These are phyloP conservation scores for Cryphonectria radicalis DNA, from an alignment of 2,329 filamentous ascomycete species.

Conservation along the genomic window DNA sequence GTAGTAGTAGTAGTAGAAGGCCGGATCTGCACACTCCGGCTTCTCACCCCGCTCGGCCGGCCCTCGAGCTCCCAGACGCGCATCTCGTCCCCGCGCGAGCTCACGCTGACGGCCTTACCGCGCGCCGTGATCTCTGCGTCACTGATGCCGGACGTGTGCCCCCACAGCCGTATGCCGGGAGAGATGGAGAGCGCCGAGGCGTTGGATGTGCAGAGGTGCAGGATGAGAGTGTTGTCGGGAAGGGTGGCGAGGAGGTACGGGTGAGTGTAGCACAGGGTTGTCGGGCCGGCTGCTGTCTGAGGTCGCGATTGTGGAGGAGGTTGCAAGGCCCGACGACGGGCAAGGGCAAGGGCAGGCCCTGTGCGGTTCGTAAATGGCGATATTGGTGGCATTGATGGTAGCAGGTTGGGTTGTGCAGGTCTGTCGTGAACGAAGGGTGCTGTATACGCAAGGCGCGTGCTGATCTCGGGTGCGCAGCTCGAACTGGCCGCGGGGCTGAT, in stretches of 20 bases:
- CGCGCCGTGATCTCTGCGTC: slow-evolving; percentile 82
- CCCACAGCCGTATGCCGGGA: slow-evolving; percentile 78
- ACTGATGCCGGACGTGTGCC: slow-evolving; percentile 87
- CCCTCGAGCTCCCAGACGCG: slow-evolving; percentile 91
- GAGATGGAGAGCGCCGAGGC: slow-evolving; percentile 69
- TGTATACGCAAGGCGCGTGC: slow-evolving; percentile 47
- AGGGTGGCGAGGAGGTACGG: slow-evolving; percentile 85
- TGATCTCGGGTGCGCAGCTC: slow-evolving; percentile 39
- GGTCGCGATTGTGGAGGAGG: neutral
- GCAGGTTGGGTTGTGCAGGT: neutral
- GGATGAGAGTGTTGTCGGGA: slow-evolving; percentile 83
- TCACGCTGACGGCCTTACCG: slow-evolving; percentile 90
- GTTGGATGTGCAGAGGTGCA: slow-evolving; percentile 80
- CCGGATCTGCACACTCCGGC: slow-evolving; percentile 56
- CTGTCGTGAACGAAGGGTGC: slow-evolving; percentile 36
- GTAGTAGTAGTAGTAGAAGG: no score
- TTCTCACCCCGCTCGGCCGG: slow-evolving; percentile 48
- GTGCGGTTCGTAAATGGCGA: neutral
- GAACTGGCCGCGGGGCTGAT: slow-evolving; percentile 44
- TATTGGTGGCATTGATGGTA: slow-evolving; percentile 31
- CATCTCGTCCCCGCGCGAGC: slow-evolving; percentile 75
- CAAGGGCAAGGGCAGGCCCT: neutral
- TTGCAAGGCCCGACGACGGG: neutral
- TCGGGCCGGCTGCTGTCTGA: slow-evolving; percentile 51
- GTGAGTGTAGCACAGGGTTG: slow-evolving; percentile 71